Percentiles rank a stretch among this genome's conserved stretches.
Conservation (phyloP, 495 filamentous ascomycete genomes). For the Neurospora discreta region DNA sequence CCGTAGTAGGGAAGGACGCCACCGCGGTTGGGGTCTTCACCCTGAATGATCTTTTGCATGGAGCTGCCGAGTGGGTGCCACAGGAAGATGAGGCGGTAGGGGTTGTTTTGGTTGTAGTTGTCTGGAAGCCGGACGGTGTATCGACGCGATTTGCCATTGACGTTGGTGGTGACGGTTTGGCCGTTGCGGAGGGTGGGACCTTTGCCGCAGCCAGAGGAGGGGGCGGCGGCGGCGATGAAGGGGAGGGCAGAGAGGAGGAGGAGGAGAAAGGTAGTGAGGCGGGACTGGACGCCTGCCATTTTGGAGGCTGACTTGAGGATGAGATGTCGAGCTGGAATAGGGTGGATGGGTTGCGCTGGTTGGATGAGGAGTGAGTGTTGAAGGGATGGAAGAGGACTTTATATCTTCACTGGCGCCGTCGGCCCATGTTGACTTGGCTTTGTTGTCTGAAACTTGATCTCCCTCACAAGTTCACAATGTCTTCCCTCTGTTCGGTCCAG, state of each 20-base stretch:
- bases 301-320: neutral
- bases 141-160: slow-evolving; percentile 19
- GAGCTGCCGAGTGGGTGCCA: slow-evolving; percentile 30
- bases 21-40: slow-evolving; percentile 20
- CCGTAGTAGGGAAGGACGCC: slow-evolving; percentile 31
- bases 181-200: slow-evolving; percentile 19
- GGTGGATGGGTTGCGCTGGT: neutral
- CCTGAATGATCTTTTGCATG: slow-evolving; percentile 26
- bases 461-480: neutral
- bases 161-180: slow-evolving; percentile 17
- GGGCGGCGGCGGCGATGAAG: neutral
- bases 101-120: slow-evolving; percentile 29
- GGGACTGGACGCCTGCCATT: neutral
- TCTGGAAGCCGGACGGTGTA: slow-evolving; percentile 32
- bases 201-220: slow-evolving; percentile 33
- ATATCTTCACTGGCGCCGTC: neutral
- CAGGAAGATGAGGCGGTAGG: slow-evolving; percentile 33
- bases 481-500: neutral
- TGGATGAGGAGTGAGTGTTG: neutral
- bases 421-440: neutral
- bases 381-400: neutral
- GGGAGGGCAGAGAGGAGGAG: neutral
- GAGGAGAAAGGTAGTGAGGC: neutral
- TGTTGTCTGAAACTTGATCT: neutral
- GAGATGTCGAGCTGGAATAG: neutral